Percentiles rank a stretch among this genome's conserved stretches.
These are phyloP conservation scores for Coniosporium tulheliwenetii DNA, from an alignment of 2,329 filamentous ascomycete genomes.

Conservation along the genomic window DNA sequence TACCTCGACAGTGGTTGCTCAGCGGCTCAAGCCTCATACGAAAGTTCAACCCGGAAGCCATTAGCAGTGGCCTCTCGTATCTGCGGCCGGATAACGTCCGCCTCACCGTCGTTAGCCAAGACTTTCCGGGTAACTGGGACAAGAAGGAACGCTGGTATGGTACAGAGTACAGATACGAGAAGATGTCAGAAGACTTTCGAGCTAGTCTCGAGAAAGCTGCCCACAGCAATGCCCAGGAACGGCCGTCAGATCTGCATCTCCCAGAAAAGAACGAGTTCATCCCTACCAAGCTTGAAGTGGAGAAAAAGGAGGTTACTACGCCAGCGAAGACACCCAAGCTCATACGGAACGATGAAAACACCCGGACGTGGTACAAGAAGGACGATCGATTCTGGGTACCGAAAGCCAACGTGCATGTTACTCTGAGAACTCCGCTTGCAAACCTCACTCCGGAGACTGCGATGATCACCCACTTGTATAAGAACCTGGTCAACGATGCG, in stretches of 20 bases:
- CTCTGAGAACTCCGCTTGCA: slow-evolving; percentile 64
- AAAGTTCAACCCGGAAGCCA: slow-evolving; percentile 64
- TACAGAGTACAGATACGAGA: slow-evolving; percentile 77
- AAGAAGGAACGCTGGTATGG: slow-evolving; percentile 95
- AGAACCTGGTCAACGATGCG: slow-evolving; percentile 74
- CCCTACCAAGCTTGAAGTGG: slow-evolving; percentile 80
- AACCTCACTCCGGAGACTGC: slow-evolving; percentile 62
- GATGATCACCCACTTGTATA: slow-evolving; percentile 66
- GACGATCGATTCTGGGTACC: slow-evolving; percentile 98
- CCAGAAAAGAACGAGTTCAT: slow-evolving; percentile 95
- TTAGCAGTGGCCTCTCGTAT: slow-evolving; percentile 56
- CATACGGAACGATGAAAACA: slow-evolving; percentile 66
- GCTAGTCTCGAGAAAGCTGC: slow-evolving; percentile 51
- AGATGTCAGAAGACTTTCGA: slow-evolving; percentile 62
- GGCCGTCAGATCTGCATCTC: slow-evolving; percentile 61
- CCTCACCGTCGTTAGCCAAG: slow-evolving; percentile 67
- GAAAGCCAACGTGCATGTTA: slow-evolving; percentile 75
- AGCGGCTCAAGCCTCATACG: slow-evolving; percentile 64
- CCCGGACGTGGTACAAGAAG: slow-evolving; percentile 93
- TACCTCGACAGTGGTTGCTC: slow-evolving; percentile 75
- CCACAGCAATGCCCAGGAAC: slow-evolving; percentile 37
- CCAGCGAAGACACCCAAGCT: slow-evolving; percentile 61
- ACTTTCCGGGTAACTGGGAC: slow-evolving; percentile 71
- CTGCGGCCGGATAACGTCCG: slow-evolving; percentile 82
- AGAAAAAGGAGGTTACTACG: slow-evolving; percentile 77